Evolutionary conservation across 1,284 basidiomycete species (phyloP), one percentile per base, ranked within the genome.

Genomic region (Phenoliferia sp.): DNA sequence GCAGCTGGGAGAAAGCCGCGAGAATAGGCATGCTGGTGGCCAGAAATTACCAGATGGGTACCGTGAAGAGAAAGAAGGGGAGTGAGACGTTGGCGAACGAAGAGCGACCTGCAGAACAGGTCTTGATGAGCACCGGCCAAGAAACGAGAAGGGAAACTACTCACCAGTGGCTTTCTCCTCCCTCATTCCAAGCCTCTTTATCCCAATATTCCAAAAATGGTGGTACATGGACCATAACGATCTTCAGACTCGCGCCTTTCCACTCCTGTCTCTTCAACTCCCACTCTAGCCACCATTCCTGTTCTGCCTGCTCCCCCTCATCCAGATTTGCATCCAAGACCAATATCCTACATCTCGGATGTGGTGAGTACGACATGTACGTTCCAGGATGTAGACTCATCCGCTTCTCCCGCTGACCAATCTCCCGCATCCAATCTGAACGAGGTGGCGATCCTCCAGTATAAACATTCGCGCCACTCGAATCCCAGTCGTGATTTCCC

Each of bases 131-230:
- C n/a, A 28, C 39, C 7, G 52, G 0, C 0, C 3, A 3, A 28
- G 29, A 35, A 0, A 10, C 19, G 7, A 19, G 3, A 10, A 26
- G 61, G 48, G 61, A 52, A 19, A 0, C 0, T 22, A 64, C 74
- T 60, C 36, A 74, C 75, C 74, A 75, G 29, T 66, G 31, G 19
- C 63, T 65, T 44, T 76, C 71, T 15, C 59, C 55, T 15, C 71
- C 70, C 5, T 66, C 54, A 12, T 61, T 69, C 75, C 75, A 76
- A 48, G 71, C 73, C 22, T 63, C n/a, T 0, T 32, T 22, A 52
- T 76, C 73, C 66, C 70, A 74, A 65, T 65, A 74, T 33, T 74
- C 74, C 31, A 74, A 64, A 60, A 70, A 76, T n/a, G 75, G 74
- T 34, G 75, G 62, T 35, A 73, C 71, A 28, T 76, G 74, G 17